Conservation (phyloP, 495 filamentous ascomycete genomes). For the Letharia columbiana region DNA sequence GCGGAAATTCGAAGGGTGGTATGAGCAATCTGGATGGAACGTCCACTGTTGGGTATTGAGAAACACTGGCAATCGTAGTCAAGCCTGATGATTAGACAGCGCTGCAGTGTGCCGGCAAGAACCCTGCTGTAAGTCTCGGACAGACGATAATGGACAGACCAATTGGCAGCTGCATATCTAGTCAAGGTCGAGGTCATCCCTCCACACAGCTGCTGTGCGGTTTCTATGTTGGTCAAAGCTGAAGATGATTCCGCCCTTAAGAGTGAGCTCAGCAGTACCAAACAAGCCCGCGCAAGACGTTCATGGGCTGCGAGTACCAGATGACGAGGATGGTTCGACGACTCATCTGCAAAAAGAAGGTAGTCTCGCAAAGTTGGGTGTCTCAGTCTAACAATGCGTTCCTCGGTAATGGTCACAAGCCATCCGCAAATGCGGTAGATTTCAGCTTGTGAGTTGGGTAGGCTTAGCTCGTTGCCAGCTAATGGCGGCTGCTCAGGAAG, state of each 20-base stretch:
- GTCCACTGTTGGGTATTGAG: not conserved
- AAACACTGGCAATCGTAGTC: not conserved
- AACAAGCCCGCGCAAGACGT: not conserved
- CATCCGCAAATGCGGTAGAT: not conserved
- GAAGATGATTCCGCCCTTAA: not conserved
- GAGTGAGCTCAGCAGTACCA: not conserved
- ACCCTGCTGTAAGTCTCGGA: not conserved
- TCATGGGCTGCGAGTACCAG: not conserved
- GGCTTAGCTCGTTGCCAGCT: not conserved
- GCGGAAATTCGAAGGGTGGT: constrained; percentile 3
- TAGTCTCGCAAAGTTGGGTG: constrained; percentile 2
- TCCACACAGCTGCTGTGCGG: not conserved
- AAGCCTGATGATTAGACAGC: not conserved
- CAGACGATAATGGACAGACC: constrained; percentile 1
- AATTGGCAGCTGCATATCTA: constrained; percentile 1
- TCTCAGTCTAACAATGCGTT: not conserved
- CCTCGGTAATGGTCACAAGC: not conserved
- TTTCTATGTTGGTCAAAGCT: not conserved
- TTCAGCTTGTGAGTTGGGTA: not conserved
- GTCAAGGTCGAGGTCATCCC: not conserved
- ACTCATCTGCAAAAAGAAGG: not conserved
- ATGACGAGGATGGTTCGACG: not conserved
- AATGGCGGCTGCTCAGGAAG: not conserved
- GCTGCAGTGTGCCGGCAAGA: constrained; percentile 6
- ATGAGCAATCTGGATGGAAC: not conserved